A percentile compares a stretch with the other conserved stretches of the same genome.
These are phyloP conservation scores for Chytriomyces confervae DNA, from an alignment of 192 early-diverging fungal genomes.

Conservation along the genomic window DNA sequence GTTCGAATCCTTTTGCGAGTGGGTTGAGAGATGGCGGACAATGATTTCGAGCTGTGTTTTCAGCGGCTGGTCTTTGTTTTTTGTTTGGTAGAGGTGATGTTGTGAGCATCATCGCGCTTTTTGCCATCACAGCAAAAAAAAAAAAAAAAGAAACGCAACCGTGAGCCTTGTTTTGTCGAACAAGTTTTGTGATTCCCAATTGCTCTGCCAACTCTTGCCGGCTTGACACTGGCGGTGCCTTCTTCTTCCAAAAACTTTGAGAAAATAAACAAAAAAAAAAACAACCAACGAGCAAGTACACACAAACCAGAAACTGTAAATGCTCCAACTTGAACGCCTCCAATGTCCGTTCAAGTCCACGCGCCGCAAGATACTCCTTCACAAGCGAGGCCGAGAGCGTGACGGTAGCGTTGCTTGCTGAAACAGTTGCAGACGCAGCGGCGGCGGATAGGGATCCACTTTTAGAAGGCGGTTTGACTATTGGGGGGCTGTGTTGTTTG, in stretches of 20 bases:
- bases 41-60: constrained; percentile 39
- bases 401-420: neutral
- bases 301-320: constrained; percentile 37
- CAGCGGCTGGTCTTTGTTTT: constrained; percentile 29
- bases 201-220: constrained; percentile 30
- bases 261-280: neutral
- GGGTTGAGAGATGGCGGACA: constrained; percentile 10
- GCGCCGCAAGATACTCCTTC: constrained; percentile 41
- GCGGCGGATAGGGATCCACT: too few species aligned
- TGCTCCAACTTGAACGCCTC: constrained; percentile 42
- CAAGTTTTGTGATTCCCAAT: constrained; percentile 35
- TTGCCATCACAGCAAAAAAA: too few species aligned
- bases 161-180: constrained; percentile 37
- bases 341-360: constrained; percentile 36
- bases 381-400: constrained; percentile 27
- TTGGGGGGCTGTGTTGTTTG: too few species aligned
- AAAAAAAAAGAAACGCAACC: constrained; percentile 14
- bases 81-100: neutral
- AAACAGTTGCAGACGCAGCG: neutral
- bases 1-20: constrained; percentile 8
- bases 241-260: neutral
- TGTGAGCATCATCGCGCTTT: neutral
- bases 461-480: too few species aligned
- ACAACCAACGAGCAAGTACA: neutral
- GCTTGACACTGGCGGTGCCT: constrained; percentile 27